A percentile compares a stretch with the other conserved stretches of the same genome.
phyloP scores from a whole-genome alignment of 768 basidiomycete genomes.

The Strobilomyces dryophilus region DNA sequence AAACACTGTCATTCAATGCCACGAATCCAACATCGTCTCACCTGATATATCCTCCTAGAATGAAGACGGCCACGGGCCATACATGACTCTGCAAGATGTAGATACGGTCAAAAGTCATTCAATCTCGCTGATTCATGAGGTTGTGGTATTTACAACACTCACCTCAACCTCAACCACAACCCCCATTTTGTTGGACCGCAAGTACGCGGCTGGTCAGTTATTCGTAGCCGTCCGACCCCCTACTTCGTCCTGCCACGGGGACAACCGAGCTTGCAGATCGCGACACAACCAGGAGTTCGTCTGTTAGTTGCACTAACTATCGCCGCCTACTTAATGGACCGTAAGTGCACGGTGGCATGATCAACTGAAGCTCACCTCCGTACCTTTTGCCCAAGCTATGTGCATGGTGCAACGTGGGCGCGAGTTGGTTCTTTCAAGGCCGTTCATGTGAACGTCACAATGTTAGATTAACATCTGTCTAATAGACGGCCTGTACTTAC shows the following conservation, averaged over 20 bases:
- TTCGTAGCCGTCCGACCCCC: too few relatives aligned
- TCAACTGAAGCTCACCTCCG: neutral
- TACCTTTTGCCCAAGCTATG: neutral
- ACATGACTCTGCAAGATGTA: neutral
- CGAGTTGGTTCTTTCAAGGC: neutral
- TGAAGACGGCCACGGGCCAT: neutral
- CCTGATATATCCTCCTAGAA: neutral
- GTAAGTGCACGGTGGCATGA: neutral
- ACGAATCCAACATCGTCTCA: constrained; percentile 1
- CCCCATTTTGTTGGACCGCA: too few relatives aligned
- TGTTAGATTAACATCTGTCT: neutral
- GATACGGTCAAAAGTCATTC: neutral
- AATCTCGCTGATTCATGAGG: too few relatives aligned
- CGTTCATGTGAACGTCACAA: neutral
- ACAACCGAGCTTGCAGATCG: too few relatives aligned
- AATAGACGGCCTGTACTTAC: neutral
- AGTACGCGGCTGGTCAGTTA: too few relatives aligned
- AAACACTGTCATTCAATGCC: neutral
- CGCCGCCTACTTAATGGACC: neutral
- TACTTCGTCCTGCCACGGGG: too few relatives aligned
- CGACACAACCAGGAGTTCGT: neutral
- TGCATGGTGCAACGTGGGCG: neutral
- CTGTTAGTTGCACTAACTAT: neutral
- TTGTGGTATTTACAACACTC: too few relatives aligned
- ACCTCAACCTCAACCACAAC: too few relatives aligned